These are phyloP conservation scores for Phaeosphaeria sp. DNA, from an alignment of 2,329 filamentous ascomycete genomes.

Conservation along the genomic window DNA sequence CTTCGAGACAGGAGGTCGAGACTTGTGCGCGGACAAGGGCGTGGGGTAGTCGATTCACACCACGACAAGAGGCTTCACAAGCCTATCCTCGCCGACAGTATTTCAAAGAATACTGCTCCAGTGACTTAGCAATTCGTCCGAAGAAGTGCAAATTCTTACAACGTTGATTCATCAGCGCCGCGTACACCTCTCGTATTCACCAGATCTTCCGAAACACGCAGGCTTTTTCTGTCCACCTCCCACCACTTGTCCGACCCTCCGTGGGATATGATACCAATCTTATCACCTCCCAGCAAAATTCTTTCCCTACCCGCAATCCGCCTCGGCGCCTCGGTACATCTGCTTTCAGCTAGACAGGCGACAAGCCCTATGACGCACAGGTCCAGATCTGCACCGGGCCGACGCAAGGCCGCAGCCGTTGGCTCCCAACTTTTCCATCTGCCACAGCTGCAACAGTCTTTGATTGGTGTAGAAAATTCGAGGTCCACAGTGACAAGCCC, in stretches of 20 bases:
- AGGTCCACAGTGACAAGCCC: background rate
- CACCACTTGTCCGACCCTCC: background rate
- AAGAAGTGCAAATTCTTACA: background rate
- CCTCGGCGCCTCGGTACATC: conserved; percentile 5
- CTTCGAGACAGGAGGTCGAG: background rate
- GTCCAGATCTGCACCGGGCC: conserved; percentile 4
- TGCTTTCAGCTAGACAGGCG: background rate
- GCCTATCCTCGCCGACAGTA: background rate
- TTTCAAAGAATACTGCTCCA: background rate
- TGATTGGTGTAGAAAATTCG: background rate
- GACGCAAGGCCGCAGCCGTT: background rate
- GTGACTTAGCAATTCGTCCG: background rate
- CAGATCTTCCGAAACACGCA: background rate
- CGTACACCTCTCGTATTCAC: background rate
- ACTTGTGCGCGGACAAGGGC: background rate
- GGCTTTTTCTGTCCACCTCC: background rate
- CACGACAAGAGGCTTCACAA: background rate
- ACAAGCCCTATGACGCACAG: conserved; percentile 10
- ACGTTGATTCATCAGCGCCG: background rate
- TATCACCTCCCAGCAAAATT: background rate
- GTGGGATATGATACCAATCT: background rate
- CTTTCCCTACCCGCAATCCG: background rate
- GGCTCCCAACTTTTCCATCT: conserved; percentile 2
- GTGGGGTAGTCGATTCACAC: background rate
- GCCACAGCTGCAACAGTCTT: background rate